phyloP scores from a whole-genome alignment of 805 yeast species.

The Nematodospora valgi region DNA sequence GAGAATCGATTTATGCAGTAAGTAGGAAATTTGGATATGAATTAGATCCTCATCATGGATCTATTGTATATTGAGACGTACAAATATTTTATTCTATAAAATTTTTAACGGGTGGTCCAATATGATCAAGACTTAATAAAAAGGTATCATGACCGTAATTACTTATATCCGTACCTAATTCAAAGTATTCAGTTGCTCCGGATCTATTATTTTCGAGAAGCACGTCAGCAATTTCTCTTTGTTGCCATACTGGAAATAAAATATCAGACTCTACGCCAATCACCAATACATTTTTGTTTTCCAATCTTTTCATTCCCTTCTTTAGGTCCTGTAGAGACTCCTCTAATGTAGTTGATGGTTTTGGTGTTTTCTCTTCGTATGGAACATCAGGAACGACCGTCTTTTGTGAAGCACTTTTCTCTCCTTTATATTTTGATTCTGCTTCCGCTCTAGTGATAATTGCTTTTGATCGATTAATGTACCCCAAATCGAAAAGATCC shows the following conservation, averaged over 20 bases:
- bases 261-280: constrained; percentile 93
- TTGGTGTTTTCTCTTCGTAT: constrained; percentile 48
- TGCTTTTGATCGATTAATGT: constrained; percentile 44
- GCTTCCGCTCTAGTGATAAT: constrained; percentile 35
- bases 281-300: constrained; percentile 65
- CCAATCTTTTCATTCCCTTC: constrained; percentile 60
- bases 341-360: constrained; percentile 46
- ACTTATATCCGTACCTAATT: constrained; percentile 72
- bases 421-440: constrained; percentile 22
- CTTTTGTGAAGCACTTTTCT: constrained; percentile 2
- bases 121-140: constrained; percentile 69
- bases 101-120: constrained; percentile 69
- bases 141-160: constrained; percentile 92
- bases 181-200: constrained; percentile 54
- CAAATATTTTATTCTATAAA: constrained; percentile 41
- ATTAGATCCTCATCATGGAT: constrained; percentile 54
- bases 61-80: constrained; percentile 4
- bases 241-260: constrained; percentile 94
- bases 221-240: constrained; percentile 69
- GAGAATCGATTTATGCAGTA: constrained; percentile 44
- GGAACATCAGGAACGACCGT: constrained; percentile 46
- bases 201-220: constrained; percentile 36
- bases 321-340: constrained; percentile 60
- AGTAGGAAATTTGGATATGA: constrained; percentile 64
- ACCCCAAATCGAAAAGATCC: constrained; percentile 86